Evolutionary conservation across 345 rosid species (phyloP), one percentile per base, ranked within the genome.

Genomic region (Pelargonium nanum): DNA sequence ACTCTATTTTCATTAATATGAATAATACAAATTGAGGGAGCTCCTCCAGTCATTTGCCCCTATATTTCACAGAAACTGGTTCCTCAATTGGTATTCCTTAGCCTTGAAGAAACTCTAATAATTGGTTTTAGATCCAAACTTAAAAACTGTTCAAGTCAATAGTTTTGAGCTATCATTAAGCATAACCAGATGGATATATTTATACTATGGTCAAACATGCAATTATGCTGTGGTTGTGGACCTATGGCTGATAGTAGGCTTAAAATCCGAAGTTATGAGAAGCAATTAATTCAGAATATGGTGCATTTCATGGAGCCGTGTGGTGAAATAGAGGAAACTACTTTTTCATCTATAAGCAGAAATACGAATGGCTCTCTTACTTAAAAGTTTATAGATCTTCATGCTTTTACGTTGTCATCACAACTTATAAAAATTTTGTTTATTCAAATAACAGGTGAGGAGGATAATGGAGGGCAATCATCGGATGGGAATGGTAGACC

Each of bases 401-500:
- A 40, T 40, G 9, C 15, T 8, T 2, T 1, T n/a, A 5, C 22
- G 23, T n/a, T 26, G 1, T 25, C 5, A 2, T 8, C 65, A 28
- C 7, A 25, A 57, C 24, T 52, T 10, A 6, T 53, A 10, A 55
- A 17, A 30, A 9, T 40, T 52, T 55, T 58, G 5, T 62, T 26
- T 56, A 12, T 12, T 63, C 56, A 59, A 24, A 9, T 57, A 60
- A 71, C 64, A 86, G 97, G 91, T 89, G 55, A 85, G 99, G 79
- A 87, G 99, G 72, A 81, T 85, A 80, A 87, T 93, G 99, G 93
- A 93, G 72, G 99, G 99, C 58, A 87, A 87, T 72, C 94, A 75
- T 64, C 86, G 97, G 55, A 89, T 93, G 94, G 99, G 99, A 82
- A 89, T 93, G 99, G 99, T 93, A 61, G 34, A 53, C 50, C 34